Conservation (phyloP, 352 stramenopile genomes). For the Phytopythium sindhum region DNA sequence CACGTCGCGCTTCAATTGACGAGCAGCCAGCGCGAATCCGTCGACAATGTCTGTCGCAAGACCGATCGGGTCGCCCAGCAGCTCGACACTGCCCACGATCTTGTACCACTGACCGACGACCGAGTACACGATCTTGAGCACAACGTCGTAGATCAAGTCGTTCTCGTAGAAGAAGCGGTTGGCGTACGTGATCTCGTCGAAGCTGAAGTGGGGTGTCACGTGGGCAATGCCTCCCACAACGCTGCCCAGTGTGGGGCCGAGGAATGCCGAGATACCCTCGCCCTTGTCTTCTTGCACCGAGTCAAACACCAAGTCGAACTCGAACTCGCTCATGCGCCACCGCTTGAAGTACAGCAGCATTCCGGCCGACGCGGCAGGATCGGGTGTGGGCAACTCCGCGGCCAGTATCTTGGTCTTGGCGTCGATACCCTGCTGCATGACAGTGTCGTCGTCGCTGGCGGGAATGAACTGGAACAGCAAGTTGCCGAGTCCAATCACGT, state of each 20-base stretch:
- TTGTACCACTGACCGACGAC: constrained; percentile 88
- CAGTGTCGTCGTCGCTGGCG: constrained; percentile 57
- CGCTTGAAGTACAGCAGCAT: constrained; percentile 84
- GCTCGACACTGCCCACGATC: constrained; percentile 83
- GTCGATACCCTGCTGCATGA: constrained; percentile 57
- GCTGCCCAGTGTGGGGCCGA: constrained; percentile 79
- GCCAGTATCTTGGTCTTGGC: constrained; percentile 56
- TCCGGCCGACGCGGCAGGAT: constrained; percentile 39
- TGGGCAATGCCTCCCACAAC: constrained; percentile 87
- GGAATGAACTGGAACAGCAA: constrained; percentile 75
- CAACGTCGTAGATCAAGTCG: constrained; percentile 72
- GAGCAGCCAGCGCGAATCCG: constrained; percentile 72
- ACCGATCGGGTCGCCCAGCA: constrained; percentile 80
- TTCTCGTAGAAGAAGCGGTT: constrained; percentile 87
- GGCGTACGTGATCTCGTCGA: constrained; percentile 62
- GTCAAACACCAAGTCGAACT: constrained; percentile 84
- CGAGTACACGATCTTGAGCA: constrained; percentile 67
- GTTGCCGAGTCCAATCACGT: constrained; percentile 66
- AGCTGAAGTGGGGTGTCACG: constrained; percentile 79
- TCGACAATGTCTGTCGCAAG: constrained; percentile 85
- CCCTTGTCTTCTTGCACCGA: constrained; percentile 74
- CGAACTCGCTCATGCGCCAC: constrained; percentile 63
- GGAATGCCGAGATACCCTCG: constrained; percentile 75
- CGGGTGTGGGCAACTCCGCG: constrained; percentile 47
- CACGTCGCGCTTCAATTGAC: constrained; percentile 81